Base-by-base conservation (phyloP, 2,329 filamentous ascomycete genomes). In the Epicoccum sorghinum region DNA sequence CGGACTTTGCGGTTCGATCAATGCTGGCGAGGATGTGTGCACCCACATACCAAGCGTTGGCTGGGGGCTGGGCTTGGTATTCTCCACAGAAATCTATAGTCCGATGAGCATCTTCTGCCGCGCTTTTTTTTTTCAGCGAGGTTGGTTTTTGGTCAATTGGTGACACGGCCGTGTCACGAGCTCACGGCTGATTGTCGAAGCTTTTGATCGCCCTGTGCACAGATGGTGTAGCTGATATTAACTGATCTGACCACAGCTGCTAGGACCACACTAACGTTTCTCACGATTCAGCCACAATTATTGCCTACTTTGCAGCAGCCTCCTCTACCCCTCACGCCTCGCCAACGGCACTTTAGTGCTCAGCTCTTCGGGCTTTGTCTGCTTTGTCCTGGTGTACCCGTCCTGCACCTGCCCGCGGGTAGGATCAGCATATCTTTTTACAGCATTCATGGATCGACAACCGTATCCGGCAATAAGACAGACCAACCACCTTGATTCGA, bases 201-300 rank as follows among this genome's bases (percentile, higher is more conserved):
- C 52, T 55, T 50, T 18, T 23, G 46, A 54, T 55, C 52, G 37
- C 22, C 41, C 36, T 46, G 45, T 42, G 52, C 46, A 50, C 52
- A 30, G 45, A 13, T 50, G 27, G 3, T 46, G 27, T 4, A 46
- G 24, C 5, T 42, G 23, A 32, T 27, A 46, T 55, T 23, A 40
- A 29, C 30, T 37, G 41, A 50, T 38, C 46, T 18, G 13, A 41
- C 23, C 38, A 42, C 22, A 10, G n/a, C 10, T 12, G 29, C 29
- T 37, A 42, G 40, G 40, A 30, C 14, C 36, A 27, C 45, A 30
- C 45, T 10, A 12, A 1, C 12, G 14, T 7, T 23, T 14, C 18
- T 29, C 25, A 29, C 23, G 10, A 4, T 30, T 32, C 25, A 43
- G 24, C 23, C 39, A 25, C 27, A 14, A 25, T 39, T 39, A 25